A percentile compares a stretch with the other conserved stretches of the same genome.
Conservation (phyloP, 192 early-diverging fungal species). For the Pilobolus umbonatus region DNA sequence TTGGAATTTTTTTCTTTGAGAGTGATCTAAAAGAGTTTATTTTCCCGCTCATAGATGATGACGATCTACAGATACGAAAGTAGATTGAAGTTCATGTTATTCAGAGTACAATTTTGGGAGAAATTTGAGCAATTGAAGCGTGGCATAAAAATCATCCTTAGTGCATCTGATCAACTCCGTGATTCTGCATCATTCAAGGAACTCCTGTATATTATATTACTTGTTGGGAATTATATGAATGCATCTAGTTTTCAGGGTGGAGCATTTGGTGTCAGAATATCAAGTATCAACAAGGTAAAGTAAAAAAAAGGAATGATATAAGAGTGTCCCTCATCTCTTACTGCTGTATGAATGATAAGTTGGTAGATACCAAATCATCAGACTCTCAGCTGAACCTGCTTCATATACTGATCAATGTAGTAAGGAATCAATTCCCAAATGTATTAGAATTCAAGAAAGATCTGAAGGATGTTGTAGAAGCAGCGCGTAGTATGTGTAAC, state of each 20-base stretch:
- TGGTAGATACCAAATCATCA: conserved; percentile 77
- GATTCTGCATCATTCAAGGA: conserved; percentile 63
- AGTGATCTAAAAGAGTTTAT: background rate
- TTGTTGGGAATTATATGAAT: conserved; percentile 85
- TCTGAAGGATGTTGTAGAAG: conserved; percentile 57
- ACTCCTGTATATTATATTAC: conserved; percentile 63
- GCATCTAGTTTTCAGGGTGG: conserved; percentile 68
- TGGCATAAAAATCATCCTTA: conserved; percentile 50
- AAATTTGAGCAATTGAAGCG: conserved; percentile 51
- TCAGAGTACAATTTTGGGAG: conserved; percentile 62
- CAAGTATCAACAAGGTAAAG: conserved; percentile 70
- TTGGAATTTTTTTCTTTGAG: background rate
- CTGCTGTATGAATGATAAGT: conserved; percentile 15
- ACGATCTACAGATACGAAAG: conserved; percentile 68
- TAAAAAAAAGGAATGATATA: background rate
- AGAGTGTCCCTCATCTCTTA: background rate
- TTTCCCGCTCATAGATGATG: conserved; percentile 44
- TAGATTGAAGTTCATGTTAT: conserved; percentile 59
- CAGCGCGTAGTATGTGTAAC: conserved; percentile 50
- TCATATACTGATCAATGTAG: conserved; percentile 63
- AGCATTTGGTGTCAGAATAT: conserved; percentile 76
- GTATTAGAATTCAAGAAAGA: conserved; percentile 59
- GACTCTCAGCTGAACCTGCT: conserved; percentile 65
- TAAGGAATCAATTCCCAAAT: conserved; percentile 57
- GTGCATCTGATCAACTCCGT: conserved; percentile 56